These are phyloP conservation scores for Aspergillus caelatus DNA, from an alignment of 2,329 filamentous ascomycete species.

Conservation along the genomic window DNA sequence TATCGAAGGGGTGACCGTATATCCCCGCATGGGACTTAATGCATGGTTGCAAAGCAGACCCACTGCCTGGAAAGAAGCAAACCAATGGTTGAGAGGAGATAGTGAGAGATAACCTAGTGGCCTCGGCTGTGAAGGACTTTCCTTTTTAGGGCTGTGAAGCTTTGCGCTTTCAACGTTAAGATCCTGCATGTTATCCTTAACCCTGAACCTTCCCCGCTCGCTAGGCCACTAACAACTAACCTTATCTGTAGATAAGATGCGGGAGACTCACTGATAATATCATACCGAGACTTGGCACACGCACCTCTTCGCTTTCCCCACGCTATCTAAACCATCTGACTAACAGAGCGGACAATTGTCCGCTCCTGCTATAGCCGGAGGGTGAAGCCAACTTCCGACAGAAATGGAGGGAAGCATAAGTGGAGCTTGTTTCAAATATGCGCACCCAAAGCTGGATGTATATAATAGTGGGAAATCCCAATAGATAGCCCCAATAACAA, in stretches of 20 bases:
- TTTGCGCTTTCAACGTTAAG: neutral
- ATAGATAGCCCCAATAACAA: neutral
- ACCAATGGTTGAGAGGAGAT: neutral
- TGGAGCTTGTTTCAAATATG: neutral
- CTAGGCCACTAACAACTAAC: neutral
- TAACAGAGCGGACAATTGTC: slow-evolving; percentile 8
- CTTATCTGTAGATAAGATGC: neutral
- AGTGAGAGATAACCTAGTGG: neutral
- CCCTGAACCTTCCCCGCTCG: neutral
- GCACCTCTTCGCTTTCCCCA: neutral
- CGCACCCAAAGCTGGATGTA: neutral
- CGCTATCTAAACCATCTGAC: neutral
- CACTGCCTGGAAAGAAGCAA: neutral
- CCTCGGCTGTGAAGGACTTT: neutral
- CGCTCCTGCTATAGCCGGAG: neutral
- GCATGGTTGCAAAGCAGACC: neutral
- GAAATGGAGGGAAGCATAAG: neutral
- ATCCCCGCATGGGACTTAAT: neutral
- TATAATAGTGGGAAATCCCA: neutral
- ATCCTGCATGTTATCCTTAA: neutral
- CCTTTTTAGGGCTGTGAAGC: neutral
- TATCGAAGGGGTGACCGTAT: neutral
- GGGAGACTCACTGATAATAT: neutral
- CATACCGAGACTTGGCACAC: neutral
- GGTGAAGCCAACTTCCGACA: neutral